Evolutionary conservation across 495 filamentous ascomycete species (phyloP).

Genomic region (Neurospora sp.): DNA sequence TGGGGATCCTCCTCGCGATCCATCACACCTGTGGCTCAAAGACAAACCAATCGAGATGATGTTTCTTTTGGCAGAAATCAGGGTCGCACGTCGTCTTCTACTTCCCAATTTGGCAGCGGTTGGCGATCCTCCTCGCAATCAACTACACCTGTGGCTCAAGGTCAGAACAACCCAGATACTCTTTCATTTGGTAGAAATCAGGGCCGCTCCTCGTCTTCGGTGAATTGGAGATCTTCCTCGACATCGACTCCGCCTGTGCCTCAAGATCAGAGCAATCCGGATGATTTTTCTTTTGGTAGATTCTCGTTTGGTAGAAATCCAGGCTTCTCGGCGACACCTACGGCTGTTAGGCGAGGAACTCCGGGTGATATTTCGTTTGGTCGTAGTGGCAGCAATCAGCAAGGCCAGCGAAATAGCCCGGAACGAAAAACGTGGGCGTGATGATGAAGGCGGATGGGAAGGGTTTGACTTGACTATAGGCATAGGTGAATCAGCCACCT

Average conservation of each 20-base stretch:
- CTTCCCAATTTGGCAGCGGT: background rate
- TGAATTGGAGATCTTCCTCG: background rate
- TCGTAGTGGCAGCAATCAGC: background rate
- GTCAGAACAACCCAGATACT: background rate
- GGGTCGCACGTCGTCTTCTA: background rate
- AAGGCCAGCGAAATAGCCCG: background rate
- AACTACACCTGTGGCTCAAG: background rate
- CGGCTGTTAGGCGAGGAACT: background rate
- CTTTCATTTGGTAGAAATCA: background rate
- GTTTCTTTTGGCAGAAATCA: background rate
- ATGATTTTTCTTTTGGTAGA: background rate
- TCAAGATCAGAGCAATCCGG: background rate
- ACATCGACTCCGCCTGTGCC: background rate
- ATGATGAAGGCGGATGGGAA: background rate
- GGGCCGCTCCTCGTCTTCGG: background rate
- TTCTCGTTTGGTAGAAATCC: background rate
- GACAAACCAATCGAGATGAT: background rate
- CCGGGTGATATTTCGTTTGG: background rate
- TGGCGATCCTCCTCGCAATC: background rate
- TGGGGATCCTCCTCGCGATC: background rate
- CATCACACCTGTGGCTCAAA: background rate
- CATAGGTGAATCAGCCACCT: background rate
- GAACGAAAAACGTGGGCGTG: background rate
- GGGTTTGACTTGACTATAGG: background rate
- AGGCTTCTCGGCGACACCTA: background rate